Conservation (phyloP, 805 yeast species). For the Kodamaea laetipori region DNA sequence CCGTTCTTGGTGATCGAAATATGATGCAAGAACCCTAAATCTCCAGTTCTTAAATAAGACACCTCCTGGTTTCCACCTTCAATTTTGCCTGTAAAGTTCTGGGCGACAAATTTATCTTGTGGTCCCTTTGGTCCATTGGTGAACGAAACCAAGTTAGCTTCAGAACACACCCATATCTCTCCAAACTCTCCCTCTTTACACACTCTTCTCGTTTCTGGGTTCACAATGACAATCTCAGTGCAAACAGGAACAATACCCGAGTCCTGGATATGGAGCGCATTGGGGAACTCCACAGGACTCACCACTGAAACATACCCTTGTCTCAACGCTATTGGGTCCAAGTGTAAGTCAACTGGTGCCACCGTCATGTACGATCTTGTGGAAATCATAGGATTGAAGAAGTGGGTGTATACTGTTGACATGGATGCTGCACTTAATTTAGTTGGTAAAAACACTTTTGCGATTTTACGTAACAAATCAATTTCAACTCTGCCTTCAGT, state of each 20-base stretch:
- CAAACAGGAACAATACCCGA: constrained; percentile 96
- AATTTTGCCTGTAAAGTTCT: constrained; percentile 64
- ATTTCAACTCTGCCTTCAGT: constrained; percentile 74
- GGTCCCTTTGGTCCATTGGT: constrained; percentile 55
- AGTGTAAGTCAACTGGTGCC: constrained; percentile 82
- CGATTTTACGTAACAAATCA: constrained; percentile 55
- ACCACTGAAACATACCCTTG: constrained; percentile 84
- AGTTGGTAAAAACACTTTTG: constrained; percentile 63
- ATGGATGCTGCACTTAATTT: constrained; percentile 68
- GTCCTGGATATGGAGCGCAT: constrained; percentile 80
- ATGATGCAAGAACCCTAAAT: constrained; percentile 86
- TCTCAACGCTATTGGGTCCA: constrained; percentile 86
- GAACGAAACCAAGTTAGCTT: constrained; percentile 70
- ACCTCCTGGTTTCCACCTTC: constrained; percentile 59
- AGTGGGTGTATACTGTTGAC: constrained; percentile 76
- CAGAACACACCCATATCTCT: constrained; percentile 95
- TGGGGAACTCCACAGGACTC: constrained; percentile 67
- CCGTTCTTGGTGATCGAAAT: constrained; percentile 51
- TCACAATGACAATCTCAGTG: constrained; percentile 90
- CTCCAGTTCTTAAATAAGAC: constrained; percentile 85
- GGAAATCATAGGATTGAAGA: constrained; percentile 78
- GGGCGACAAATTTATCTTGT: constrained; percentile 49
- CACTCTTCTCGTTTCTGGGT: constrained; percentile 81
- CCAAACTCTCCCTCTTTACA: constrained; percentile 93
- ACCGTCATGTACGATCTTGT: constrained; percentile 85